Evolutionary conservation across 176 grass and related monocot species (phyloP), one percentile per base, ranked within the genome.

Genomic region (Metroxylon sagu): DNA sequence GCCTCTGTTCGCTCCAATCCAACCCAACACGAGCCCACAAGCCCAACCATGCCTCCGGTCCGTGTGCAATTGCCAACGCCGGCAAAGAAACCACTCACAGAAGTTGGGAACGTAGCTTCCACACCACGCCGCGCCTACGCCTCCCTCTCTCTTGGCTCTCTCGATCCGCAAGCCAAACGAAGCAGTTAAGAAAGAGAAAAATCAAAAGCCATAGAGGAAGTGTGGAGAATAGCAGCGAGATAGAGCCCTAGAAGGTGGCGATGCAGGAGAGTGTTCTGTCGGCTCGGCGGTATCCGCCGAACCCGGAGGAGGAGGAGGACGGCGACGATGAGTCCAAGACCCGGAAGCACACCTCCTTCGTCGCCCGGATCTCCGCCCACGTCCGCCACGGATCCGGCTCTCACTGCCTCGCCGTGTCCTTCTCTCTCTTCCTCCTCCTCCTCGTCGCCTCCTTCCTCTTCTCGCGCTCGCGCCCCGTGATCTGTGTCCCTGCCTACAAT

Each of bases 251-350:
- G 5, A 43, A 43, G 7, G 35, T 10, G 35, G 48, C 17, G 64
- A 70, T 61, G 28, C 39, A 23, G 14, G 68, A 48, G 59, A 72
- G 49, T 29, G 26, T 81, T 59, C 65, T 81, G 29, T 30, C 83
- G 10, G 56, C 78, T 51, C 65, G 50, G 48, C 59, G 59, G 39
- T 25, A 48, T 43, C 77, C 57, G 43, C 54, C 54, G 25, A 49
- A 6, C 6, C 25, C 74, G 48, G 56, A 64, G 68, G 52, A 25
- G 68, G 52, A 25, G 35, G 35, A 43, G 12, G 67, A 31, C 19
- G 79, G 57, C 3, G 78, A 60, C 51, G 78, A 91, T 64, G 66
- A 82, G 61, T 71, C 83, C 25, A 75, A 86, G 62, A 75, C 76
- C 61, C 77, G 85, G 39, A 49, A 53, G 26, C 89, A 86, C 48